Conservation (phyloP, 2,329 filamentous ascomycete genomes). For the Fusarium illudens region DNA sequence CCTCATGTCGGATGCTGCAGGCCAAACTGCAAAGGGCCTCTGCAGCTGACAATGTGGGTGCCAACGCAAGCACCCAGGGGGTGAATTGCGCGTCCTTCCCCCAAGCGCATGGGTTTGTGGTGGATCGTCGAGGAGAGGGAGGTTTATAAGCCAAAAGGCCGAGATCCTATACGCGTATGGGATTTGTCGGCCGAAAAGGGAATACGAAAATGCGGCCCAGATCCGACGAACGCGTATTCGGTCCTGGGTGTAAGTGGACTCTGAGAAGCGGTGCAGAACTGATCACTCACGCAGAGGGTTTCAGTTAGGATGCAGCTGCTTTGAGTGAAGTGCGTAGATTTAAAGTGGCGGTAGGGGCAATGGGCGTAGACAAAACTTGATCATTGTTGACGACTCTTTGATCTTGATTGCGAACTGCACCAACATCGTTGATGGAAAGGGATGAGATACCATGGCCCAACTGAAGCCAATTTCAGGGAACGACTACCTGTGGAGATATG, state of each 20-base stretch:
- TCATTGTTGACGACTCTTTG: not conserved
- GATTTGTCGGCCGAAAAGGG: not conserved
- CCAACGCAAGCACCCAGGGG: not conserved
- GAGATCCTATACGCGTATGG: conserved; percentile 30
- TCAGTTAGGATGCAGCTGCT: not conserved
- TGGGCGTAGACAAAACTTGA: not conserved
- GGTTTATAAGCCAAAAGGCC: not conserved
- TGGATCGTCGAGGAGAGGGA: not conserved
- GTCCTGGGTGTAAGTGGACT: not conserved
- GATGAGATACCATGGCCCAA: not conserved
- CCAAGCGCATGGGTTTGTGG: not conserved
- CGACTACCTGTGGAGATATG: not conserved
- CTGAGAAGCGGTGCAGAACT: not conserved
- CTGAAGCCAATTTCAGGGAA: not conserved
- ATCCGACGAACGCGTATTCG: conserved; percentile 33
- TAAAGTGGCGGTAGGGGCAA: not conserved
- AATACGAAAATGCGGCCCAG: conserved; percentile 30
- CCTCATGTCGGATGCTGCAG: not conserved
- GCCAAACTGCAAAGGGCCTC: not conserved
- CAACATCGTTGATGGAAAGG: not conserved
- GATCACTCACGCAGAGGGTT: not conserved
- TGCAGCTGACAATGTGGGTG: not conserved
- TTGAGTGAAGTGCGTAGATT: not conserved
- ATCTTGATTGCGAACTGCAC: not conserved
- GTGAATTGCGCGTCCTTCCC: conserved; percentile 1